Conservation (phyloP, 495 filamentous ascomycete genomes). For the Penicillium angulare region DNA sequence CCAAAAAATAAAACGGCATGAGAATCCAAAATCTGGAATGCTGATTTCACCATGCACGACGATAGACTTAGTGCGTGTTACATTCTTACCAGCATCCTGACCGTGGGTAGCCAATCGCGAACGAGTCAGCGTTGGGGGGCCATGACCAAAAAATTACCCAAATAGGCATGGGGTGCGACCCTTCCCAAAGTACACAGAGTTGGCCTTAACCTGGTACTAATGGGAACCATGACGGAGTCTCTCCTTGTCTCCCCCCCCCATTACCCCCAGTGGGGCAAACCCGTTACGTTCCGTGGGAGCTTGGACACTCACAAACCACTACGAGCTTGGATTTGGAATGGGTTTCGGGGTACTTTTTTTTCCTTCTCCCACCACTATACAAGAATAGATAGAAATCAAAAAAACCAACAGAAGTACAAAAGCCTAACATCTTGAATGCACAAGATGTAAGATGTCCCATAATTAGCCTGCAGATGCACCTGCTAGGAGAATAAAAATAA, state of each 20-base stretch:
- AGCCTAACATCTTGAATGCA: too few relatives aligned
- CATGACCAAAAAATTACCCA: not conserved
- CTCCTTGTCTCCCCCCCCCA: not conserved
- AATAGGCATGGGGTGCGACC: conserved; percentile 10
- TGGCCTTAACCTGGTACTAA: not conserved
- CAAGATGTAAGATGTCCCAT: too few relatives aligned
- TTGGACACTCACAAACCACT: conserved; percentile 14
- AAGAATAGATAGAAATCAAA: too few relatives aligned
- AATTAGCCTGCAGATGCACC: too few relatives aligned
- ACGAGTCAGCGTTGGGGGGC: not conserved
- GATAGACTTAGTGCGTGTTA: too few relatives aligned
- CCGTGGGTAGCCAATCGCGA: conserved; percentile 10
- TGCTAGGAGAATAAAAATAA: too few relatives aligned
- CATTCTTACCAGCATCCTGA: not conserved
- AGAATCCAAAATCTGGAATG: too few relatives aligned
- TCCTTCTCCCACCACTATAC: too few relatives aligned
- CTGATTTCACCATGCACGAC: too few relatives aligned
- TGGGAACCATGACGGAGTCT: not conserved
- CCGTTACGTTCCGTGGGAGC: conserved; percentile 24
- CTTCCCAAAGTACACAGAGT: conserved; percentile 10
- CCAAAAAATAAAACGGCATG: too few relatives aligned
- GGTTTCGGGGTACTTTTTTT: too few relatives aligned
- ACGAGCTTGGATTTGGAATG: not conserved
- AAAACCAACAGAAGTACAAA: too few relatives aligned
- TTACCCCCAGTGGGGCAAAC: conserved; percentile 24